Evolutionary conservation across 106 monocot genomes (phyloP).

Genomic region (Amphibolis antarctica): DNA sequence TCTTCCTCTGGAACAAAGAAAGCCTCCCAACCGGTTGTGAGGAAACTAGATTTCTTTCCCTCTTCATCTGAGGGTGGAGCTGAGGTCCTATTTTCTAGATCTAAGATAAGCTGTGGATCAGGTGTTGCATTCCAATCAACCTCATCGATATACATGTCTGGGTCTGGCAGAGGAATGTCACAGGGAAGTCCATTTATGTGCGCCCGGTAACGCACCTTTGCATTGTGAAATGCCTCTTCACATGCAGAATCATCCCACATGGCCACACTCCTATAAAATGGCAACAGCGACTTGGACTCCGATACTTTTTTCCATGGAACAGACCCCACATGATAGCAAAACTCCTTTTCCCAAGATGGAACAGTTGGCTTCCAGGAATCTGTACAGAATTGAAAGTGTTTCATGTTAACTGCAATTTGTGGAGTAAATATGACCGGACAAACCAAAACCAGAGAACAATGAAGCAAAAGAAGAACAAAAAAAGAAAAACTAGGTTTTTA

Average conservation of each 20-base stretch:
- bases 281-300: conserved; percentile 14
- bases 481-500: too few species aligned
- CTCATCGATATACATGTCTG: conserved; percentile 16
- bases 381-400: not conserved
- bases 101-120: conserved; percentile 9
- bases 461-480: too few species aligned
- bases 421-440: too few species aligned
- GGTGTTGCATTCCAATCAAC: conserved; percentile 18
- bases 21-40: conserved; percentile 11
- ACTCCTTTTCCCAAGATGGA: conserved; percentile 23
- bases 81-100: conserved; percentile 1
- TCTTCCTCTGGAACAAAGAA: not conserved
- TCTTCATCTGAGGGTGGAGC: not conserved
- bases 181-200: conserved; percentile 12
- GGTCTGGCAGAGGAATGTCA: conserved; percentile 10
- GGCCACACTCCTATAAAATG: conserved; percentile 9
- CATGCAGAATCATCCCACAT: conserved; percentile 27
- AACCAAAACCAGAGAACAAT: too few species aligned
- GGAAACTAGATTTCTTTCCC: not conserved
- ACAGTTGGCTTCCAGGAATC: conserved; percentile 8
- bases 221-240: conserved; percentile 20
- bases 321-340: conserved; percentile 14
- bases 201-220: conserved; percentile 16
- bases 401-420: too few species aligned
- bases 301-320: conserved; percentile 17